Conservation (phyloP, 352 stramenopile species). For the Phytophthora hybrid region DNA sequence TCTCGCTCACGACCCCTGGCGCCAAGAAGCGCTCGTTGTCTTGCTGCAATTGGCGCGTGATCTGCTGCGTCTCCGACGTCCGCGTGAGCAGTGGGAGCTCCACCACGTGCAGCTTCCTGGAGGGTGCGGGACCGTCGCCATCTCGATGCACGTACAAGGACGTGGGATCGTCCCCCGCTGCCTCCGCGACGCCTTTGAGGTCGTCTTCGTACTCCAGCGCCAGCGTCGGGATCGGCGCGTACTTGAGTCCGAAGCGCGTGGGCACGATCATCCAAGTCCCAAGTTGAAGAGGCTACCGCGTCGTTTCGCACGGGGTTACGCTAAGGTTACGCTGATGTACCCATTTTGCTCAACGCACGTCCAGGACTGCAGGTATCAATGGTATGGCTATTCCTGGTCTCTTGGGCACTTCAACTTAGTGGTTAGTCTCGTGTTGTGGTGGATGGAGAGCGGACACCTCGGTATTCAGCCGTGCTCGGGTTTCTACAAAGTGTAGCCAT, state of each 20-base stretch:
- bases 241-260: conserved; percentile 87
- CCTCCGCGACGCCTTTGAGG: conserved; percentile 46
- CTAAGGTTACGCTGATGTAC: conserved; percentile 5
- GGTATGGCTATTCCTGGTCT: conserved; percentile 23
- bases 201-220: conserved; percentile 87
- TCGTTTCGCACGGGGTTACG: conserved; percentile 36
- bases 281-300: conserved; percentile 13
- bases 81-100: conserved; percentile 73
- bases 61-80: conserved; percentile 50
- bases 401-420: neutral
- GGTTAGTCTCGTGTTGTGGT: neutral
- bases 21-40: conserved; percentile 72
- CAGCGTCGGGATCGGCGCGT: conserved; percentile 77
- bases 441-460: neutral
- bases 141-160: conserved; percentile 75
- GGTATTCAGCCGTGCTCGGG: neutral
- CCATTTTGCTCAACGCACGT: neutral
- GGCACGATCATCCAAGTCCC: conserved; percentile 67
- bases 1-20: conserved; percentile 68
- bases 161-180: conserved; percentile 23
- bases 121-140: neutral
- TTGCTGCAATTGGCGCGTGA: conserved; percentile 67
- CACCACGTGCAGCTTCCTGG: conserved; percentile 73
- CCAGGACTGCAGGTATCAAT: neutral
- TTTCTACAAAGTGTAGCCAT: conserved; percentile 22